Conservation (phyloP, 2,329 filamentous ascomycete species). For the Talaromyces islandicus region DNA sequence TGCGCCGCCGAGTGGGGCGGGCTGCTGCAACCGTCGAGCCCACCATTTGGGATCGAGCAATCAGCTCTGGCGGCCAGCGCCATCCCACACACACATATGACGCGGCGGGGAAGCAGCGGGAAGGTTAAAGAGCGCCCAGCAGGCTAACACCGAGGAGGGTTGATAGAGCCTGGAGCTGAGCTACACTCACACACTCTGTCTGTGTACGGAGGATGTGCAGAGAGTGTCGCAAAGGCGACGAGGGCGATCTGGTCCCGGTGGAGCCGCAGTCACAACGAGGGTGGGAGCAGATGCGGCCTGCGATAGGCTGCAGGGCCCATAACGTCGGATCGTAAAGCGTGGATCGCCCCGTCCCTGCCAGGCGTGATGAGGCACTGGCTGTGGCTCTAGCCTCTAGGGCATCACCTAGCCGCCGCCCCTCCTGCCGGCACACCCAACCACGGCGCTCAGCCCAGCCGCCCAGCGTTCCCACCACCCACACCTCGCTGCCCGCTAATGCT, state of each 20-base stretch:
- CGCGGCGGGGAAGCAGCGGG: neutral
- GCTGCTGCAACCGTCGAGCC: neutral
- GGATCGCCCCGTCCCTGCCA: constrained; percentile 10
- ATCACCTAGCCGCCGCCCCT: neutral
- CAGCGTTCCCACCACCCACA: neutral
- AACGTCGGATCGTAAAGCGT: constrained; percentile 7
- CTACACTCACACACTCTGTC: neutral
- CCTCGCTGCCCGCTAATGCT: neutral
- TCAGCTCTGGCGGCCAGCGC: neutral
- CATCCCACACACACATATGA: neutral
- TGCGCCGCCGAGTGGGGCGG: neutral
- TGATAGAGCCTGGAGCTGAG: no score
- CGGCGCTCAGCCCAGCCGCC: neutral
- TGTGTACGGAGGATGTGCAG: neutral
- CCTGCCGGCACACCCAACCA: neutral
- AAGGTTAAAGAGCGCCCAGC: neutral
- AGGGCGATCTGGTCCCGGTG: neutral
- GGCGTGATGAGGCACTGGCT: constrained; percentile 1
- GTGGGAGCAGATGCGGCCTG: neutral
- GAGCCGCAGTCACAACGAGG: neutral
- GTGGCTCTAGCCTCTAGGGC: neutral
- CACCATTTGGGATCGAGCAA: neutral
- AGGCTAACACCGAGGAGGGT: no score
- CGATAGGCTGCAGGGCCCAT: neutral
- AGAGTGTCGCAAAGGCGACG: neutral